A percentile compares a stretch with the other conserved stretches of the same genome.
phyloP scores from a whole-genome alignment of 2,329 filamentous ascomycete species.

The Xylaria sp. region DNA sequence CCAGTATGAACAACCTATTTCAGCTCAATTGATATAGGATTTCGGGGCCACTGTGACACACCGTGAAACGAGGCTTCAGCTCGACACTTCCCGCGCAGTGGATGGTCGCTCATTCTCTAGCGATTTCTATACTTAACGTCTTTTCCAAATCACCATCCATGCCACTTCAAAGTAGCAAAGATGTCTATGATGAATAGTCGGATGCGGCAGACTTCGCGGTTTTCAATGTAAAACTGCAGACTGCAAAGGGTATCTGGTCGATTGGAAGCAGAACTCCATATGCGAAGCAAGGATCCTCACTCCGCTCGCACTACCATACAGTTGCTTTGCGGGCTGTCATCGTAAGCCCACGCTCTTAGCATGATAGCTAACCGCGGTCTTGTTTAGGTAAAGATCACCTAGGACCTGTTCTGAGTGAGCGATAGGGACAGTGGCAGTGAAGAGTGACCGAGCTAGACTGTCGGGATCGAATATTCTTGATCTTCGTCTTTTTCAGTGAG shows the following conservation, averaged over 20 bases:
- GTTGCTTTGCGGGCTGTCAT: background rate
- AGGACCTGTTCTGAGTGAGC: background rate
- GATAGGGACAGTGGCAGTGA: background rate
- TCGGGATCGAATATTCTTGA: background rate
- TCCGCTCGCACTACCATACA: background rate
- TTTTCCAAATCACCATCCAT: background rate
- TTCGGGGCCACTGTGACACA: background rate
- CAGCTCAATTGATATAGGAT: background rate
- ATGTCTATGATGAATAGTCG: background rate
- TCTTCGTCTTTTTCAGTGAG: constrained; percentile 43
- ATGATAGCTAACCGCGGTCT: background rate
- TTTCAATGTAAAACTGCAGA: background rate
- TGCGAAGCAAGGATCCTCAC: background rate
- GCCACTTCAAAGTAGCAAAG: background rate
- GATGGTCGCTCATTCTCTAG: background rate
- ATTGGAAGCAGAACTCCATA: background rate
- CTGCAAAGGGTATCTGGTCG: background rate
- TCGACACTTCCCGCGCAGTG: background rate
- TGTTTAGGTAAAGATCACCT: background rate
- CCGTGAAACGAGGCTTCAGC: background rate
- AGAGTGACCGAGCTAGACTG: background rate
- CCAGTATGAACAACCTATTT: background rate
- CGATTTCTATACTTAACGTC: background rate
- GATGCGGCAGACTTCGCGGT: background rate
- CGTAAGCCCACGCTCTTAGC: background rate